These are phyloP conservation scores for Endothia cerciana DNA, from an alignment of 2,329 filamentous ascomycete genomes.

Conservation along the genomic window DNA sequence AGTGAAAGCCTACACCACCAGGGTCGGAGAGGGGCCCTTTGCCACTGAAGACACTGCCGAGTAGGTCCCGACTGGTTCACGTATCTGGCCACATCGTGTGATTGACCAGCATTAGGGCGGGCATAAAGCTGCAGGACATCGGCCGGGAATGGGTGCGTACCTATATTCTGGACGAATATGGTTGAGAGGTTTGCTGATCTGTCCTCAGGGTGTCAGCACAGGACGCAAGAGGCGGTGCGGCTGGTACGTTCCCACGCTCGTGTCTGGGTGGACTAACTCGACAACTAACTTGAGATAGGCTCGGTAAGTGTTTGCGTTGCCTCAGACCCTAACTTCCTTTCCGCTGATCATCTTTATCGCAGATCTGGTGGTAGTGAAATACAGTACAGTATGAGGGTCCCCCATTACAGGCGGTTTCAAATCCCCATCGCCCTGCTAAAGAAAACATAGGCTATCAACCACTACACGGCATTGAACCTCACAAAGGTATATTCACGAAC, in stretches of 20 bases:
- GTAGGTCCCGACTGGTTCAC: neutral
- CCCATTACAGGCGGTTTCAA: neutral
- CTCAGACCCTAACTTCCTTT: neutral
- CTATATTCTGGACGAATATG: neutral
- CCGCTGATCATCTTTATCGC: neutral
- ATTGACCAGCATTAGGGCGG: slow-evolving; percentile 27
- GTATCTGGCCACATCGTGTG: neutral
- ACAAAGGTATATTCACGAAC: slow-evolving; percentile 37
- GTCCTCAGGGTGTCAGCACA: slow-evolving; percentile 43
- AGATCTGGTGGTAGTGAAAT: slow-evolving; percentile 71
- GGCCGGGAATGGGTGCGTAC: slow-evolving; percentile 36
- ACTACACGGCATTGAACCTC: slow-evolving; percentile 66
- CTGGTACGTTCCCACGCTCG: slow-evolving; percentile 36
- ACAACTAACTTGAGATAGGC: slow-evolving; percentile 2
- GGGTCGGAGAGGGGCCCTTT: slow-evolving; percentile 63
- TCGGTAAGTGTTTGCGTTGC: slow-evolving; percentile 36
- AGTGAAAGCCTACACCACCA: slow-evolving; percentile 69
- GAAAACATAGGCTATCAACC: slow-evolving; percentile 54
- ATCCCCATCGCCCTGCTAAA: neutral
- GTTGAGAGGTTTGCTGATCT: neutral
- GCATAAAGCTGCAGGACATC: slow-evolving; percentile 45
- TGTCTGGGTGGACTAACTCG: neutral
- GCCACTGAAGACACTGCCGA: slow-evolving; percentile 57
- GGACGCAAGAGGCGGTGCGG: slow-evolving; percentile 62
- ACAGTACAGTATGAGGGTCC: slow-evolving; percentile 45